Base-by-base conservation (phyloP, 2,329 filamentous ascomycete species). In the Penicillium sp. region DNA sequence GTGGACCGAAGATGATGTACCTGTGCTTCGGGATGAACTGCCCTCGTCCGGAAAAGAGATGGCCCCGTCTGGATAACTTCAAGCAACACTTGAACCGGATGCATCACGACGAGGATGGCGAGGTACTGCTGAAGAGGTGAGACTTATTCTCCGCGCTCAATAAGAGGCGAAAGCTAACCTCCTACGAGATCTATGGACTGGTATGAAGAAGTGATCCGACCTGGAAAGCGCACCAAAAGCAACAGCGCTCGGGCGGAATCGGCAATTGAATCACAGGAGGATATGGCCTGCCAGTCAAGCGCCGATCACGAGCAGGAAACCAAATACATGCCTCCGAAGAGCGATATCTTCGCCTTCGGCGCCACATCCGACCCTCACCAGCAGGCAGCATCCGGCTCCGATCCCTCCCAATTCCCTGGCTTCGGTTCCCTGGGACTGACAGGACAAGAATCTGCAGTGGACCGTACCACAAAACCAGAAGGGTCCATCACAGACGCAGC, bases 21-120 rank as follows among this genome's bases (percentile, higher is more conserved):
- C 81, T 79, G 52, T 94, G 90, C 67, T 79, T 79, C 47, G 75
- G 83, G 5, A 72, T 73, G 6, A 65, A 75, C 21, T 91, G 88
- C 64, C 78, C 75, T 22, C 82, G 77, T 22, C 86, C 79, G 57
- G 77, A 77, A 1, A 96, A 95, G 69, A 75, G 81, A 34, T 96
- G 90, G 90, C 88, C 89, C 1, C 84, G 92, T 21, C 79, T 87
- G 47, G 92, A 97, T 71, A 97, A 97, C 67, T 96, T 96, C 71
- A 87, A 87, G 57, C 85, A 88, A 34, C 92, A 97, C 68, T 80
- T 96, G 43, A 79, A 76, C 47, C 83, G 87, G 10, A 85, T 90
- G 64, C 92, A 96, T 69, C 57, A 67, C 1, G 68, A 79, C 4
- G 73, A 79, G 39, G 69, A 80, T 53, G 61, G 72, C 0, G 67